These are phyloP conservation scores for Cladorrhinum samala DNA, from an alignment of 495 filamentous ascomycete species.

Conservation along the genomic window DNA sequence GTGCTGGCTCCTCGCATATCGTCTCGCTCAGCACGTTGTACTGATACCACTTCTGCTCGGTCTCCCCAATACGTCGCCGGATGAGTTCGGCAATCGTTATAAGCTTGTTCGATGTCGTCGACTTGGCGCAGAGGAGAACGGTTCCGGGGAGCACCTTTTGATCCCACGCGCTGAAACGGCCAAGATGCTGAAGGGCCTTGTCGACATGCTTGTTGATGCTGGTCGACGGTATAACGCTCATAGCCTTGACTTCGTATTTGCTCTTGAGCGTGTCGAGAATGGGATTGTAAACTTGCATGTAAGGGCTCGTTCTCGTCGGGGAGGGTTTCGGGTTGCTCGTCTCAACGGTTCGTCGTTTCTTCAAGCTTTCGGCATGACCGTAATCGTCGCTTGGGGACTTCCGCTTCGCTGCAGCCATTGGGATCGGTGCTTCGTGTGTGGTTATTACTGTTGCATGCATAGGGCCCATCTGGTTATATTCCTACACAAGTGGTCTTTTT, in stretches of 20 bases:
- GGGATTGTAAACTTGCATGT: slow-evolving; percentile 19
- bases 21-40: slow-evolving; percentile 47
- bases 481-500: no score
- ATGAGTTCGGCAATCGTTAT: slow-evolving; percentile 60
- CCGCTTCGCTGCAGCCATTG: slow-evolving; percentile 10
- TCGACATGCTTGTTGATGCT: slow-evolving; percentile 50
- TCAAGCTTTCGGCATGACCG: slow-evolving; percentile 3
- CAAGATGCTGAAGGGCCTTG: slow-evolving; percentile 35
- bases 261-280: slow-evolving; percentile 21
- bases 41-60: slow-evolving; percentile 52
- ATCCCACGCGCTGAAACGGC: slow-evolving; percentile 29
- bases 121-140: slow-evolving; percentile 48
- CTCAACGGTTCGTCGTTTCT: slow-evolving; percentile 15
- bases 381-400: slow-evolving; percentile 15
- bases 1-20: slow-evolving; percentile 19
- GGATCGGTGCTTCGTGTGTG: not conserved
- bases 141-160: slow-evolving; percentile 22
- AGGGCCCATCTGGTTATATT: no score
- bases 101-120: slow-evolving; percentile 49
- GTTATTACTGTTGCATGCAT: slow-evolving; percentile 4
- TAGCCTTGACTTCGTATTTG: slow-evolving; percentile 35
- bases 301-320: slow-evolving; percentile 11
- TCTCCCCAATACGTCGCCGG: slow-evolving; percentile 51
- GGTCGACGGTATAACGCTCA: slow-evolving; percentile 49
- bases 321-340: not conserved